Evolutionary conservation across 495 filamentous ascomycete genomes (phyloP).

Genomic region (Barbatosphaeria neglecta): DNA sequence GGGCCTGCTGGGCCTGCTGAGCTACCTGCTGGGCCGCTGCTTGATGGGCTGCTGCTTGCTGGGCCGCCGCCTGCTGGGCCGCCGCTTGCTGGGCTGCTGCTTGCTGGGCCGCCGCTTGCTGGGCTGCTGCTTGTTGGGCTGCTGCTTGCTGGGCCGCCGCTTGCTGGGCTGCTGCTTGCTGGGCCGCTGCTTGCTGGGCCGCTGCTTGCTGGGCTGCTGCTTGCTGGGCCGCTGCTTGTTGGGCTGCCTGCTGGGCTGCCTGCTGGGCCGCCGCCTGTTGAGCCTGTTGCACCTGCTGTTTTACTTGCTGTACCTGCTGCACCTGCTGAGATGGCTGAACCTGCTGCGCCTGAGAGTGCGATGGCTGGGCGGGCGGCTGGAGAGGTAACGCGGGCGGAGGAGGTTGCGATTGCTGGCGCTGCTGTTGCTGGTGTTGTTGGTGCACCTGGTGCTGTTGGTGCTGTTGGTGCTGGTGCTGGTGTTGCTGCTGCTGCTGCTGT

Average conservation of each 20-base stretch:
- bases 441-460: slow-evolving; percentile 2
- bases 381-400: slow-evolving; percentile 1
- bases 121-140: too few relatives aligned
- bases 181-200: too few relatives aligned
- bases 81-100: too few relatives aligned
- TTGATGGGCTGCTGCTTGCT: too few relatives aligned
- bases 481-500: slow-evolving; percentile 3
- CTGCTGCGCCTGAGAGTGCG: slow-evolving; percentile 8
- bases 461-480: slow-evolving; percentile 2
- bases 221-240: too few relatives aligned
- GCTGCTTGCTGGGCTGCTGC: too few relatives aligned
- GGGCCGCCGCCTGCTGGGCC: too few relatives aligned
- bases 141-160: too few relatives aligned
- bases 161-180: too few relatives aligned
- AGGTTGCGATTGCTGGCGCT: slow-evolving; percentile 5
- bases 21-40: not conserved
- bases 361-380: slow-evolving; percentile 14
- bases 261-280: slow-evolving; percentile 8
- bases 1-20: not conserved
- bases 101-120: too few relatives aligned
- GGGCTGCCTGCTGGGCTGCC: not conserved
- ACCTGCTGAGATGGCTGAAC: slow-evolving; percentile 4
- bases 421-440: slow-evolving; percentile 2
- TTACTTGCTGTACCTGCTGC: not conserved
- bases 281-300: slow-evolving; percentile 4